Base-by-base conservation (phyloP, 73 alveolate species). In the Durusdinium trenchii region DNA sequence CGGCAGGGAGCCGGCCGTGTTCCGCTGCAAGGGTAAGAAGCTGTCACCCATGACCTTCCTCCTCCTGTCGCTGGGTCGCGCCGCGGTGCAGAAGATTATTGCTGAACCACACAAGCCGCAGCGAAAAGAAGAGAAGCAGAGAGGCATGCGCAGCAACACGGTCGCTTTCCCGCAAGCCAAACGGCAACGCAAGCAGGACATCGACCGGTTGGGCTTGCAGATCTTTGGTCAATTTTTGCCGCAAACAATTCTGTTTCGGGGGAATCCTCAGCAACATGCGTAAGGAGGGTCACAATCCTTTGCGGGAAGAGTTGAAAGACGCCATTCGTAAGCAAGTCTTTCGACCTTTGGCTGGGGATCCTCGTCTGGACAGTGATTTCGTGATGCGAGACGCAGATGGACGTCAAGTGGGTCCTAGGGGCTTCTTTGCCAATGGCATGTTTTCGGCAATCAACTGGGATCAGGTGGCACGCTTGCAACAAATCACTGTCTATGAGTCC, bases 401-500 rank as follows among this genome's bases (percentile, higher is more conserved):
- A 7, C 95, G 81, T 7, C 95, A 36, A 14, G 75, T 83, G 9
- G 94, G 94, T 30, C 94, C 94, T 23, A 38, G 23, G 30, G 81
- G 95, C 57, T 86, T 86, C 64, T 86, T 38, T 42, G 79, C 95
- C 12, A 86, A 86, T 46, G 81, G 81, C 81, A 61, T 54, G 47
- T 81, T 81, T 18, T 81, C 91, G 23, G 91, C 91, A 16, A 48
- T 81, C 43, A 81, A 81, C 91, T 81, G 95, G 95, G 95, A 86
- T 40, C 95, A 83, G 35, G 86, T 76, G 35, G 76, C 94, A 20
- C 23, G 94, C 40, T 42, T 86, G 40, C 95, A 86, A 45, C 95
- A 86, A 43, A 86, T 86, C 47, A 51, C 82, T 6, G 81, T 61
- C 32, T 86, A 61, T 40, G 95, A 86, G 48, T 86, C 95, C 0